Evolutionary conservation across 1,139 yeast genomes (phyloP).

Genomic region (Kazachstania sp.): DNA sequence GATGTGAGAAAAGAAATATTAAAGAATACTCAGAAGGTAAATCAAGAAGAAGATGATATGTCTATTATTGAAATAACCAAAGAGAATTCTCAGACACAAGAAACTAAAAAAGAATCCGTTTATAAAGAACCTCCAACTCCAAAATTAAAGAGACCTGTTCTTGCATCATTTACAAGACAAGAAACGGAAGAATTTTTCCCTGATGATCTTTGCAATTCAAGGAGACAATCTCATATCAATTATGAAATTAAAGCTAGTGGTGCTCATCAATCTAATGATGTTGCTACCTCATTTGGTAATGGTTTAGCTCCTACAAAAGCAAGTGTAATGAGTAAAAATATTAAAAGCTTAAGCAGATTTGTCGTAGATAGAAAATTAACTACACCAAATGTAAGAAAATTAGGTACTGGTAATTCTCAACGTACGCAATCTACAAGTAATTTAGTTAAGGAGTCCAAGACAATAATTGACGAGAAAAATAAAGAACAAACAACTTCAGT

Average conservation of each 20-base stretch:
- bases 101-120: neutral
- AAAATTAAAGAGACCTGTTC: constrained; percentile 6
- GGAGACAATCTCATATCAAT: constrained; percentile 20
- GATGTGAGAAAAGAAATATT: neutral
- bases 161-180: constrained; percentile 19
- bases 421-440: neutral
- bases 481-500: neutral
- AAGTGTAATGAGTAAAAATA: constrained; percentile 28
- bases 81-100: neutral
- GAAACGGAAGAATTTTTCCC: constrained; percentile 29
- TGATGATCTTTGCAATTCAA: constrained; percentile 24
- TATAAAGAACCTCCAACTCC: constrained; percentile 9
- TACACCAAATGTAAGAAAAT: constrained; percentile 6
- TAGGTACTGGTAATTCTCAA: neutral
- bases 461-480: neutral
- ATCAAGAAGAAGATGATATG: no score
- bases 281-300: constrained; percentile 28
- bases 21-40: neutral
- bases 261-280: constrained; percentile 30
- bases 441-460: no score
- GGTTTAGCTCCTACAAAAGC: constrained; percentile 32
- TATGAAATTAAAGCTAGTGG: constrained; percentile 33
- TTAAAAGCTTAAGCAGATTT: constrained; percentile 25
- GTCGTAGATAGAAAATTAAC: constrained; percentile 29
- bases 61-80: no score